phyloP scores from a whole-genome alignment of 78 protist species.

The Isochrysis galbana region DNA sequence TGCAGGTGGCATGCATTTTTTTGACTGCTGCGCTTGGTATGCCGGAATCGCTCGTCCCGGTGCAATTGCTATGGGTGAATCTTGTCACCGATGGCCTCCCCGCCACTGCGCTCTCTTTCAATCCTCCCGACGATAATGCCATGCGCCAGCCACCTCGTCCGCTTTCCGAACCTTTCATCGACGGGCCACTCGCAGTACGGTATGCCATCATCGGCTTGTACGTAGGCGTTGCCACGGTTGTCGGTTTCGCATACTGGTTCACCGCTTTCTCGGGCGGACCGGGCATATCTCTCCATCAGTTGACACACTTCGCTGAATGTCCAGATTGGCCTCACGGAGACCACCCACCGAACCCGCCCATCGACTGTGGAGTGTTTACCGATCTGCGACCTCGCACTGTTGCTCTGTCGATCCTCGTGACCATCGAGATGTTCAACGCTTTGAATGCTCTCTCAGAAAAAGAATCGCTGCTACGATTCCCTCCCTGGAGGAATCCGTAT shows the following conservation, averaged over 20 bases:
- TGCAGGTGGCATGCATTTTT: conserved; percentile 62
- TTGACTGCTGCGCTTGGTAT: conserved; percentile 58
- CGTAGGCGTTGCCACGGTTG: conserved; percentile 65
- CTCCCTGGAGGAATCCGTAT: conserved; percentile 49
- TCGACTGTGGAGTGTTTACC: conserved; percentile 14
- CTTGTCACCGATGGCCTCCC: conserved; percentile 83
- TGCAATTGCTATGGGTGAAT: conserved; percentile 85
- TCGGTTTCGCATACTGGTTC: conserved; percentile 50
- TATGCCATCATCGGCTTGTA: conserved; percentile 62
- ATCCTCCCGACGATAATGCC: conserved; percentile 56
- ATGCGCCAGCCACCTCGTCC: conserved; percentile 63
- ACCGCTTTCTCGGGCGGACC: neutral
- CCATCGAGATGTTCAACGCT: conserved; percentile 78
- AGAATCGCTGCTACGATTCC: conserved; percentile 24
- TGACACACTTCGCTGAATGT: conserved; percentile 22
- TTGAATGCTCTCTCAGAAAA: conserved; percentile 65
- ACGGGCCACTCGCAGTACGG: conserved; percentile 46
- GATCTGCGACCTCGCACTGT: neutral
- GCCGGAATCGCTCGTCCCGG: conserved; percentile 61
- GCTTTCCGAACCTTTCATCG: neutral
- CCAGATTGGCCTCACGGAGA: neutral
- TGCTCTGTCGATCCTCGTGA: conserved; percentile 72
- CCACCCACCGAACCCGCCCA: too few species aligned
- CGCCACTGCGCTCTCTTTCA: conserved; percentile 77
- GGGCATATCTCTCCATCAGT: neutral